Evolutionary conservation across 192 early-diverging fungal species (phyloP), one percentile per base, ranked within the genome.

Genomic region (Podila minutissima): DNA sequence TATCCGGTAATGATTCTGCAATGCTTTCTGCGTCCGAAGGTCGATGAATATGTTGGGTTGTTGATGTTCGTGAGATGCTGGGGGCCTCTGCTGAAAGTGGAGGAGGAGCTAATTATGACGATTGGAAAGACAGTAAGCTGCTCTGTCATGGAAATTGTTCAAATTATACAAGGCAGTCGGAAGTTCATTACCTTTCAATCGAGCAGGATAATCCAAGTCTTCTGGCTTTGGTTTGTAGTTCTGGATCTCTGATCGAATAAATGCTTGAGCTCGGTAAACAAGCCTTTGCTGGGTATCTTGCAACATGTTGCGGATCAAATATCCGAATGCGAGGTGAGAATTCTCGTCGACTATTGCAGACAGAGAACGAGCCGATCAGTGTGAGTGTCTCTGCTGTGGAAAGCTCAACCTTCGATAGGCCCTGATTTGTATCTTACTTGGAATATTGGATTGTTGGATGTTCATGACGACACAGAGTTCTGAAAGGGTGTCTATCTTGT

Each of bases 251-350:
- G 82, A 83, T 17, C 89, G 88, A 37, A 97, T 94, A 81, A 88
- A 97, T 29, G 87, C 74, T 83, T 97, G 90, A 5, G 95, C 92
- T 48, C 96, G 88, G 86, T 97, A 99, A 8, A 93, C 94, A 35
- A 99, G 90, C 19, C 96, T 79, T 64, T 91, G 89, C 79, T 99
- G 97, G 6, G 96, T 83, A 85, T 98, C 97, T 82, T 96, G 87
- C 58, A 99, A 79, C 61, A 98, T 93, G 65, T 93, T 89, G 35
- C 86, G 87, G 29, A 95, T 91, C n/a, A 94, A 88, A 62, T 93
- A 85, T 67, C 92, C 89, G 58, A 91, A 90, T 24, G 78, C 83
- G 5, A 92, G 74, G 37, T 84, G 86, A 67, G 85, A 83, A 37
- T 84, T 89, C 22, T 85, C 72, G 29, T 74, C 83, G 17, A 87